A percentile compares a stretch with the other conserved stretches of the same genome.
Conservation (phyloP, 2,329 filamentous ascomycete species). For the Madurella mycetomatis region DNA sequence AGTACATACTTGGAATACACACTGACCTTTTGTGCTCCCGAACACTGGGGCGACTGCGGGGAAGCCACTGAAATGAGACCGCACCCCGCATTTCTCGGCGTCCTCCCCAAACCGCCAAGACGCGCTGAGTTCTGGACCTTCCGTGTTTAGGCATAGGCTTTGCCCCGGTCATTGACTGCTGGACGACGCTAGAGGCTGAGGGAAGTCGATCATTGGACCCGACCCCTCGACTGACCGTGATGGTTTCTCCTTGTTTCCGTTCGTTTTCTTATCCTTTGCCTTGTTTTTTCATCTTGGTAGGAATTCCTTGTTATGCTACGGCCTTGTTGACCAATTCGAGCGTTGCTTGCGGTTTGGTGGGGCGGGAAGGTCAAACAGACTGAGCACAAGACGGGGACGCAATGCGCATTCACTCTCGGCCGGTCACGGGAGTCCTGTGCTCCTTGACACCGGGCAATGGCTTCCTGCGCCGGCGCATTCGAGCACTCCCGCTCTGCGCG, state of each 20-base stretch:
- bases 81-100: too few species aligned
- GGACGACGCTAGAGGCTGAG: neutral
- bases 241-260: neutral
- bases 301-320: too few species aligned
- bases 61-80: too few species aligned
- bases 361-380: neutral
- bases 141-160: neutral
- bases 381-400: neutral
- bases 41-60: too few species aligned
- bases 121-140: neutral
- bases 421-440: neutral
- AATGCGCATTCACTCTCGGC: constrained; percentile 6
- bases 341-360: neutral
- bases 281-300: too few species aligned
- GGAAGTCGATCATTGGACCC: neutral
- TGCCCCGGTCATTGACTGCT: neutral
- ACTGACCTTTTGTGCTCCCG: too few species aligned
- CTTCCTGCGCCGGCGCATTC: neutral
- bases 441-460: neutral
- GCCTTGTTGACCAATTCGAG: too few species aligned
- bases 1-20: too few species aligned
- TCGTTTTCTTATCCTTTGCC: too few species aligned
- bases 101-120: too few species aligned
- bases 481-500: neutral
- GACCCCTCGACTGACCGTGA: neutral